Base-by-base conservation (phyloP, 1,284 basidiomycete species). In the Apiotrichum laibachii region DNA sequence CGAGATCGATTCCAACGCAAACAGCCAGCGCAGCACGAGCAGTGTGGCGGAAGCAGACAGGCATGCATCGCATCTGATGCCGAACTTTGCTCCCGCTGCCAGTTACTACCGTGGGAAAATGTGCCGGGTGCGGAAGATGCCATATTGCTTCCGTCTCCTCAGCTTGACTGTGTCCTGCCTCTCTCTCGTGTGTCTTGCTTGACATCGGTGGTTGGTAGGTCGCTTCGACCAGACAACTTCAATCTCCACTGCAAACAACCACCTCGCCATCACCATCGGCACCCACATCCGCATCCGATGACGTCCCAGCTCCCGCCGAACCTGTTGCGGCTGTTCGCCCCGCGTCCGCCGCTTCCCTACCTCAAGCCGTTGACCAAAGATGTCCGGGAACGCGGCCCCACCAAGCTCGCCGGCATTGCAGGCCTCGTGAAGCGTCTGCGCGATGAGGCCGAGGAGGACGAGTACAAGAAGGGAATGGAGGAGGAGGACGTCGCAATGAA, bases 261-360 rank as follows among this genome's bases (percentile, higher is more conserved):
- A 37, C 55, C 7, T 31, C 26, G 19, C 35, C 12, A 13, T 12
- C 45, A 39, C 44, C 19, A 22, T 26, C 26, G 34, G 42, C 26
- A 33, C 5, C 47, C 43, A 33, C 26, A 39, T 22, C 53, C 26
- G 50, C 46, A 8, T 55, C 65, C 50, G 42, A 81, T 81, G 78
- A 92, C 91, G 10, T 88, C 92, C 78, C 83, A 94, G 43, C 84
- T 97, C 46, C 93, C 93, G 8, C 91, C 92, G 11, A 95, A 96
- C 77, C 85, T 97, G 53, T 85, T 96, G 75, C 91, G 92, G 77
- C 87, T 97, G 66, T 97, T 97, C 75, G 88, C 92, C 0, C 92
- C 93, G 16, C 86, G 93, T 18, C 90, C 92, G 1, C 89, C 88
- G 4, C 83, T 95, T 1, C 88, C 88, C 0, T 96, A 92, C 75